phyloP scores from a whole-genome alignment of 441 rosid species.

The Capsella rubella region DNA sequence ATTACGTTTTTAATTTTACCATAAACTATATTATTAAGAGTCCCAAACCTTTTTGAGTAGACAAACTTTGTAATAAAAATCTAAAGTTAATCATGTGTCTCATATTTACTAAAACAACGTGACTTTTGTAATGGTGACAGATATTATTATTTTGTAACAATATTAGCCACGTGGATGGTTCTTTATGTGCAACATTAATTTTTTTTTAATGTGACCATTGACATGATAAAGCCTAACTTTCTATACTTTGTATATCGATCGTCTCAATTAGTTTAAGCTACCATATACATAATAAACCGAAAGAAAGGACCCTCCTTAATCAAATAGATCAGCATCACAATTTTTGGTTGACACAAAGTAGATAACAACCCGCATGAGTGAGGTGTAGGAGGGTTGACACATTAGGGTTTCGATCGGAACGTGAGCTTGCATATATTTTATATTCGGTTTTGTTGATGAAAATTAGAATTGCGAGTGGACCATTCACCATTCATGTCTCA shows the following conservation, averaged over 20 bases:
- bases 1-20: no score
- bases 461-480: neutral
- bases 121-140: no score
- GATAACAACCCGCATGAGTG: neutral
- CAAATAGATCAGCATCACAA: neutral
- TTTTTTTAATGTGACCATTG: no score
- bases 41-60: no score
- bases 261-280: neutral
- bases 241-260: neutral
- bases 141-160: no score
- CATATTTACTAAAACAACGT: no score
- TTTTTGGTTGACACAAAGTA: neutral
- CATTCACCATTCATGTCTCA: neutral
- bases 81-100: no score
- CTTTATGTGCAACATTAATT: no score
- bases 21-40: no score
- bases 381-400: neutral
- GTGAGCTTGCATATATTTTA: neutral
- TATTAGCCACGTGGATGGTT: no score
- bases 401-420: neutral
- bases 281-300: neutral
- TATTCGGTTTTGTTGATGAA: neutral
- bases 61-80: no score
- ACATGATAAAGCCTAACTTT: neutral
- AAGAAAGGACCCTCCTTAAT: neutral